Evolutionary conservation across 177 flowering plant genomes (phyloP).

Genomic region (Vitis hybrid): DNA sequence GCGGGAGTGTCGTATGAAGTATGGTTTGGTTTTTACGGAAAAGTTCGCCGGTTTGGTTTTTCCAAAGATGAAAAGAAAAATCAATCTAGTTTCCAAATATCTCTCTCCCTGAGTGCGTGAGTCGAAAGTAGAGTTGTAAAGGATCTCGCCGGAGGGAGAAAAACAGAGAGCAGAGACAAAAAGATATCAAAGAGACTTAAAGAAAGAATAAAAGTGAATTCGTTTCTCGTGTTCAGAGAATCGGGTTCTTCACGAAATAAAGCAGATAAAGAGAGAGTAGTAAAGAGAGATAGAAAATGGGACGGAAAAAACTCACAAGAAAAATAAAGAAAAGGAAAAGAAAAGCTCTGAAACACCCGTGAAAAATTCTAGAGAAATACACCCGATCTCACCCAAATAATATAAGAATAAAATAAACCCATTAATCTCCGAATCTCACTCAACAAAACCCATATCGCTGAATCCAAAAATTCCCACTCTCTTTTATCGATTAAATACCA

Average conservation of each 20-base stretch:
- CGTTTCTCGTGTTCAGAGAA: constrained; percentile 41
- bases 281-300: constrained; percentile 7
- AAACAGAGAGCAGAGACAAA: constrained; percentile 5
- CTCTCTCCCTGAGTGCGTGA: background rate
- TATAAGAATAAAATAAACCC: constrained; percentile 4
- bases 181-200: background rate
- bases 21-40: constrained; percentile 11
- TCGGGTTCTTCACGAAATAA: constrained; percentile 49
- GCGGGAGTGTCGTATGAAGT: constrained; percentile 9
- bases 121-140: background rate
- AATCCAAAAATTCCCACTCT: background rate
- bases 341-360: constrained; percentile 18
- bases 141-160: constrained; percentile 5
- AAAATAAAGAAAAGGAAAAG: constrained; percentile 1
- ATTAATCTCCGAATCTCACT: constrained; percentile 6
- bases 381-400: constrained; percentile 14
- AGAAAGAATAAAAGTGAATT: constrained; percentile 25
- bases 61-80: constrained; percentile 20
- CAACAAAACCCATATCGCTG: background rate
- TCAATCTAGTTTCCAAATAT: constrained; percentile 20
- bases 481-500: background rate
- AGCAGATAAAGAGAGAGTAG: constrained; percentile 18
- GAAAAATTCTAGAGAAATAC: constrained; percentile 4
- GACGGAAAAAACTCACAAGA: constrained; percentile 3
- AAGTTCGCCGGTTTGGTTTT: constrained; percentile 20